These are phyloP conservation scores for Pulchroboletus neoregius DNA, from an alignment of 1,284 basidiomycete species.

Conservation along the genomic window DNA sequence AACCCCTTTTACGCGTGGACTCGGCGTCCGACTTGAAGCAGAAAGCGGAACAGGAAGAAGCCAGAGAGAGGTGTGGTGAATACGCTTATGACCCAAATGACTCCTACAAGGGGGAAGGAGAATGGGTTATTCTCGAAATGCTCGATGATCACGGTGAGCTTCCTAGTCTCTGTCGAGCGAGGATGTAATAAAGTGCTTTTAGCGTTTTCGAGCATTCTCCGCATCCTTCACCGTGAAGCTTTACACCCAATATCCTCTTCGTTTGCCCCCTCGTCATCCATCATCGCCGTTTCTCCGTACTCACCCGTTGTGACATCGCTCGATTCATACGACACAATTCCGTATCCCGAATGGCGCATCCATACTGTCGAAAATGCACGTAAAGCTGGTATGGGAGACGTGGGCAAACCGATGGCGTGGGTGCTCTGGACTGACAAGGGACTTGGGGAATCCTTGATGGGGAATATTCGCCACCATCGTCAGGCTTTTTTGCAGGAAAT, in stretches of 20 bases:
- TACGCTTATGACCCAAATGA: constrained; percentile 4
- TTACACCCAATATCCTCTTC: constrained; percentile 42
- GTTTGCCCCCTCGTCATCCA: constrained; percentile 40
- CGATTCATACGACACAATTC: constrained; percentile 38
- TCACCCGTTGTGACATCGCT: constrained; percentile 6
- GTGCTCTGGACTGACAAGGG: constrained; percentile 38
- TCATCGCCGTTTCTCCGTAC: constrained; percentile 23
- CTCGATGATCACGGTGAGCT: constrained; percentile 46
- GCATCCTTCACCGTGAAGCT: constrained; percentile 56
- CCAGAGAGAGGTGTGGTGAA: neutral
- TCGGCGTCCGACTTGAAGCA: constrained; percentile 2
- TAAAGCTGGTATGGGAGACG: constrained; percentile 51
- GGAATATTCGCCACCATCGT: constrained; percentile 25
- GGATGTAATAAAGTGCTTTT: neutral
- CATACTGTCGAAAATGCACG: constrained; percentile 47
- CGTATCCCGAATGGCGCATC: constrained; percentile 62
- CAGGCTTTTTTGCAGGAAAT: constrained; percentile 20
- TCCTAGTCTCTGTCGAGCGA: neutral
- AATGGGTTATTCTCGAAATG: constrained; percentile 61
- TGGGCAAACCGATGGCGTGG: constrained; percentile 49
- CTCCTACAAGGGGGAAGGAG: constrained; percentile 26
- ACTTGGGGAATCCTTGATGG: constrained; percentile 16
- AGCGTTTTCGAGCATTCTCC: constrained; percentile 56
- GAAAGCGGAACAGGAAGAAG: constrained; percentile 1
- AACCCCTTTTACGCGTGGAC: neutral